Evolutionary conservation across 2,329 filamentous ascomycete genomes (phyloP).

Genomic region (Fusarium fujikuroi): DNA sequence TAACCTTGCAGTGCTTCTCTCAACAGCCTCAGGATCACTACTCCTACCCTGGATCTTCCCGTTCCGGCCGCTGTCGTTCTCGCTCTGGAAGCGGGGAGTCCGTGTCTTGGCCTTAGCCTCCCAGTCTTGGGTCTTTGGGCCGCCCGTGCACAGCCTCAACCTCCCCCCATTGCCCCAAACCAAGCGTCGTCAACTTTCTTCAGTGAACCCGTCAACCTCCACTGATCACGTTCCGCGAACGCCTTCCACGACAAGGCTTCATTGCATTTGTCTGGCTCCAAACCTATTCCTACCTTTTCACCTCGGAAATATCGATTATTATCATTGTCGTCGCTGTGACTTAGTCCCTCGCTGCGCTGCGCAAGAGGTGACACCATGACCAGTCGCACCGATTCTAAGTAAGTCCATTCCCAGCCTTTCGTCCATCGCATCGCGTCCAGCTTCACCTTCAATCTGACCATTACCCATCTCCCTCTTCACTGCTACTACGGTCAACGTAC

Average conservation of each 20-base stretch:
- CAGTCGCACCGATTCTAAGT: conserved; percentile 53
- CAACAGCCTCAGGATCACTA: background rate
- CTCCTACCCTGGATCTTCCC: conserved; percentile 29
- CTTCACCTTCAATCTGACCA: background rate
- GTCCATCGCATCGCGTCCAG: conserved; percentile 24
- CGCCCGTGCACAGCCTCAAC: conserved; percentile 49
- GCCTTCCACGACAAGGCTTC: conserved; percentile 32
- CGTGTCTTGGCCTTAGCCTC: conserved; percentile 20
- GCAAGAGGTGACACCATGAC: conserved; percentile 47
- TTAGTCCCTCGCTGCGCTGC: conserved; percentile 44
- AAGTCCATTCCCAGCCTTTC: conserved; percentile 37
- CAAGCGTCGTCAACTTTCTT: conserved; percentile 43
- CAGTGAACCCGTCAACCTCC: conserved; percentile 35
- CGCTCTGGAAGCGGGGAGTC: conserved; percentile 46
- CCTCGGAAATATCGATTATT: conserved; percentile 23
- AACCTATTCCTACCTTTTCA: background rate
- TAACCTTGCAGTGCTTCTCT: conserved; percentile 6
- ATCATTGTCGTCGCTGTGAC: conserved; percentile 38
- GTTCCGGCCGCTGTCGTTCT: conserved; percentile 43
- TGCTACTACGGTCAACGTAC: conserved; percentile 29
- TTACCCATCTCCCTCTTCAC: background rate
- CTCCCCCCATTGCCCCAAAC: conserved; percentile 38
- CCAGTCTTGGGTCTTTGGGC: conserved; percentile 36
- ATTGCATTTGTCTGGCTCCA: conserved; percentile 29
- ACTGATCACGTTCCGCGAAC: conserved; percentile 24